Base-by-base conservation (phyloP, 2,329 filamentous ascomycete species). In the Blastomyces parvus region DNA sequence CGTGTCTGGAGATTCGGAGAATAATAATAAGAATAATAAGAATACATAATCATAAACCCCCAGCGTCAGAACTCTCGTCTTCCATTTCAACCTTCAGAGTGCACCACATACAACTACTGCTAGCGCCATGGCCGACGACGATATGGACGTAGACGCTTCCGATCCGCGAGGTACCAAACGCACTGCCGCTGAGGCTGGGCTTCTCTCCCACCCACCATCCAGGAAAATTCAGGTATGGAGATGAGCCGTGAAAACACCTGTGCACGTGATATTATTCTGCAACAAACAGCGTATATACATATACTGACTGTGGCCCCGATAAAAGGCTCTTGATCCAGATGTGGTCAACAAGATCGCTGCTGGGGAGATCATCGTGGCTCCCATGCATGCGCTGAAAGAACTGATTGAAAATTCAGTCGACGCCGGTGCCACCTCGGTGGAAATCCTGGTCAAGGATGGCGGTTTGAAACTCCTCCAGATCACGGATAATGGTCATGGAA, bases 331-430 rank as follows among this genome's bases (percentile, higher is more conserved):
- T 33, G 90, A 96, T 71, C 87, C 89, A 66, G 88, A 94, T 78
- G 94, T 99, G 27, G 89, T 99, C 68, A 99, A 97, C 81, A 99
- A 97, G 76, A 99, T 99, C 69, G 94, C 94, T 0, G 94, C 94
- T 0, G 94, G 94, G 25, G 94, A 99, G 76, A 99, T 99, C 70
- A 99, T 99, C 65, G 91, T 99, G 59, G 93, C 94, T 1, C 95
- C 94, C 0, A 91, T 97, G 36, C 91, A 99, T 75, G 94, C 95
- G 2, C 77, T 99, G 63, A 99, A 99, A 76, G 94, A 99, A 74
- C 80, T 99, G 59, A 91, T 99, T 14, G 94, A 99, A 74, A 99
- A 99, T 70, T 88, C 94, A 3, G 91, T 99, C 19, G 95, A 99
- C 77, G 94, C 95, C n/a, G 93, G 94, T 5, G 90, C 94, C 2